These are phyloP conservation scores for Collybiopsis confluens DNA, from an alignment of 768 basidiomycete species.

Conservation along the genomic window DNA sequence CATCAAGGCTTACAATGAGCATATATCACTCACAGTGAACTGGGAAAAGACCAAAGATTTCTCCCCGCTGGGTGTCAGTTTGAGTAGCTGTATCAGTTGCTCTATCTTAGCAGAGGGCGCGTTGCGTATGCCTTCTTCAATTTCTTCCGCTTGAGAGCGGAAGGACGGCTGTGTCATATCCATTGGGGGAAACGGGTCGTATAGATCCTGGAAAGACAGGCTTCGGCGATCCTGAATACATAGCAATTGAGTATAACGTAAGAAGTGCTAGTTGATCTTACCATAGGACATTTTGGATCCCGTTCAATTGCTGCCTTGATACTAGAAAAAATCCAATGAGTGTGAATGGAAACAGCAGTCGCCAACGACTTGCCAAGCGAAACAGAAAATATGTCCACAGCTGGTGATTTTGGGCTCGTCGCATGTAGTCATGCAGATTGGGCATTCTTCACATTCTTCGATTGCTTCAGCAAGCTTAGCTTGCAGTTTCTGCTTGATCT, in stretches of 20 bases:
- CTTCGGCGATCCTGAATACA: constrained; percentile 64
- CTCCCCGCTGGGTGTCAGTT: constrained; percentile 60
- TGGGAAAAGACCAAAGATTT: constrained; percentile 90
- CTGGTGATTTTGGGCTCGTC: constrained; percentile 62
- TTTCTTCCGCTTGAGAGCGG: constrained; percentile 34
- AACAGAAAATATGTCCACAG: constrained; percentile 72
- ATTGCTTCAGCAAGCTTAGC: constrained; percentile 56
- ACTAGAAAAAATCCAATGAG: constrained; percentile 26
- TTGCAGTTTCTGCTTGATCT: constrained; percentile 55
- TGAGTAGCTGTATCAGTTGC: constrained; percentile 70
- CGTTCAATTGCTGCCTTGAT: constrained; percentile 67
- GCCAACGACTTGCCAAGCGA: constrained; percentile 48
- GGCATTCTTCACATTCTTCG: constrained; percentile 82
- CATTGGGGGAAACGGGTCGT: constrained; percentile 60
- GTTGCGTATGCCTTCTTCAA: constrained; percentile 33
- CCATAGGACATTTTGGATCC: constrained; percentile 82
- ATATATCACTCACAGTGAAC: constrained; percentile 45
- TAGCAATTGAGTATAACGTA: constrained; percentile 4
- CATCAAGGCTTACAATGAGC: neutral
- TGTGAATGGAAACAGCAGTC: neutral
- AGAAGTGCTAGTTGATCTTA: constrained; percentile 17
- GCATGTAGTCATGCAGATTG: constrained; percentile 62
- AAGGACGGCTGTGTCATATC: constrained; percentile 63
- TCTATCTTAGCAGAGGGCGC: constrained; percentile 84
- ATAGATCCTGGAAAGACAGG: constrained; percentile 49